Percentiles rank a stretch among this genome's conserved stretches.
Evolutionary conservation across 305 asterid genomes (phyloP).

Genomic region (Fraxinus sp.): DNA sequence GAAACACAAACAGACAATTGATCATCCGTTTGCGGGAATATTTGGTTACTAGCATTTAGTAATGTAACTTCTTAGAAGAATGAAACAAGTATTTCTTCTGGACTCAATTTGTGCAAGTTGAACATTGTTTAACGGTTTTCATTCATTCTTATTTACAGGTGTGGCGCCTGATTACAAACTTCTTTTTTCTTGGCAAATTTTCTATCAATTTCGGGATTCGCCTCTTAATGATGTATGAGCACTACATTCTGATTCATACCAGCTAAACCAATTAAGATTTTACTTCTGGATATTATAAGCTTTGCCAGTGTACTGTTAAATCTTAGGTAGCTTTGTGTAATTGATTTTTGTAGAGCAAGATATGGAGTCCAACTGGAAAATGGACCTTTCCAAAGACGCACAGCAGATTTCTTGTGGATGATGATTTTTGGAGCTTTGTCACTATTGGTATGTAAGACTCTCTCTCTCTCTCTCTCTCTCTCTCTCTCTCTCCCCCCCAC

Average conservation of each 20-base stretch:
- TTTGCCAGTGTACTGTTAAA: neutral
- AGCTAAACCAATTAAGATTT: neutral
- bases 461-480: neutral
- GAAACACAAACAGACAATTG: neutral
- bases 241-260: slow-evolving; percentile 5
- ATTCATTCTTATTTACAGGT: slow-evolving; percentile 46
- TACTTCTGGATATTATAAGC: slow-evolving; percentile 6
- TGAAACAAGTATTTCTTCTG: neutral
- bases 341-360: slow-evolving; percentile 66
- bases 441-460: slow-evolving; percentile 52
- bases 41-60: neutral
- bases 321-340: slow-evolving; percentile 1
- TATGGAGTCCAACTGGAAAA: slow-evolving; percentile 94
- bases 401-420: slow-evolving; percentile 99
- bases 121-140: slow-evolving; percentile 21
- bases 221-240: slow-evolving; percentile 89
- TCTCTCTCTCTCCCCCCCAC: too few species aligned
- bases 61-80: neutral
- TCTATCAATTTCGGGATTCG: slow-evolving; percentile 97
- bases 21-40: slow-evolving; percentile 7
- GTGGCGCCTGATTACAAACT: slow-evolving; percentile 75
- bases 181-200: slow-evolving; percentile 80
- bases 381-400: slow-evolving; percentile 85
- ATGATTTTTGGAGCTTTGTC: slow-evolving; percentile 84
- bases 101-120: slow-evolving; percentile 1